These are phyloP conservation scores for Spizellomyces punctatus DNA, from an alignment of 192 early-diverging fungal species.

Conservation along the genomic window DNA sequence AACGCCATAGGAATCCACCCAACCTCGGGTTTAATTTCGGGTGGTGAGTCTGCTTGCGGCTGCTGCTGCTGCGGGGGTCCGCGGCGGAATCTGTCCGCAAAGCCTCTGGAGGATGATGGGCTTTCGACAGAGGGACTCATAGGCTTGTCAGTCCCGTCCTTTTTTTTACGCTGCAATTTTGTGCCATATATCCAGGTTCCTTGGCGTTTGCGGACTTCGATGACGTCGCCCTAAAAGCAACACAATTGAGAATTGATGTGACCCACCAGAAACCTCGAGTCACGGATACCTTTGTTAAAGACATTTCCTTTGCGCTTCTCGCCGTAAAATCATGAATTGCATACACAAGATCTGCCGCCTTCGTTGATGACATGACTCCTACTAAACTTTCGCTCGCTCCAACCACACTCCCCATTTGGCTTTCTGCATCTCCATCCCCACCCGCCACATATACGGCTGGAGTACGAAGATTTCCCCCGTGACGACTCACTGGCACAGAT, in stretches of 20 bases:
- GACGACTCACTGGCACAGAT: conserved; percentile 4
- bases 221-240: conserved; percentile 40
- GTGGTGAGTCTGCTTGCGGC: neutral
- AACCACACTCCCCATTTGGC: conserved; percentile 48
- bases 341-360: conserved; percentile 34
- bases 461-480: neutral
- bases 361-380: conserved; percentile 7
- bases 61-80: conserved; percentile 23
- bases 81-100: conserved; percentile 27
- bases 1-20: conserved; percentile 53
- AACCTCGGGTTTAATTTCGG: conserved; percentile 21
- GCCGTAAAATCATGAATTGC: conserved; percentile 44
- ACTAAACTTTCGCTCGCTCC: conserved; percentile 23
- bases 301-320: conserved; percentile 47
- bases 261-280: neutral
- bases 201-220: conserved; percentile 43
- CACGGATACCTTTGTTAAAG: conserved; percentile 37
- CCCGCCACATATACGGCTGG: conserved; percentile 48
- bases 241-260: neutral
- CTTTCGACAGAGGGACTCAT: neutral
- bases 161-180: conserved; percentile 28
- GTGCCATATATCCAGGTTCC: conserved; percentile 52
- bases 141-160: neutral
- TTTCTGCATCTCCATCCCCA: conserved; percentile 42
- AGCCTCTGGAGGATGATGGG: neutral